Conservation (phyloP, 106 monocot species). For the Platanthera zijinensis region DNA sequence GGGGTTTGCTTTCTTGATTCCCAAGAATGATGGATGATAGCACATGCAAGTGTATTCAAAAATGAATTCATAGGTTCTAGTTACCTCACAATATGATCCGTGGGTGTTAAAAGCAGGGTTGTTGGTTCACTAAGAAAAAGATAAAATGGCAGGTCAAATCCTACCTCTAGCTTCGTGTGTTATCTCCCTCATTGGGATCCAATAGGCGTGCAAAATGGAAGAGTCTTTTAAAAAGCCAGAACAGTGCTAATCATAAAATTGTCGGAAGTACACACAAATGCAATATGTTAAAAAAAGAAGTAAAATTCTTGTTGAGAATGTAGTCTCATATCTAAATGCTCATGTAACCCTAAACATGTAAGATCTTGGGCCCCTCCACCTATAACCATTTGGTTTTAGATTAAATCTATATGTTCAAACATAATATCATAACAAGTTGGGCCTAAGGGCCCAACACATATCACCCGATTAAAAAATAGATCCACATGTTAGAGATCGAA, state of each 20-base stretch:
- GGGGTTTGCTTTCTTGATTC: not conserved
- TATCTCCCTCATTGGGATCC: not conserved
- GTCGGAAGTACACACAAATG: not conserved
- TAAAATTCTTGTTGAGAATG: not conserved
- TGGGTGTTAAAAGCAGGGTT: not conserved
- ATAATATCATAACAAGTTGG: too few species aligned
- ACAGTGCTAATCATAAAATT: not conserved
- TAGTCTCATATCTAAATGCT: too few species aligned
- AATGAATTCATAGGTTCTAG: not conserved
- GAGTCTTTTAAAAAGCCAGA: not conserved
- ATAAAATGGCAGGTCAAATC: not conserved
- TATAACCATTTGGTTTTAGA: too few species aligned
- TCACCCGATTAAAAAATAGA: too few species aligned
- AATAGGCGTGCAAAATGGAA: not conserved
- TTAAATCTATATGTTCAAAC: too few species aligned
- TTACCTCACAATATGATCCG: not conserved
- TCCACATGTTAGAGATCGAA: too few species aligned
- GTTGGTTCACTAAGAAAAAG: not conserved
- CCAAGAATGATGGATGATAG: not conserved
- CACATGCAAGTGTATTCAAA: not conserved
- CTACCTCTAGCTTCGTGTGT: not conserved
- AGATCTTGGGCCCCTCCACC: too few species aligned
- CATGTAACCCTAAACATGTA: too few species aligned
- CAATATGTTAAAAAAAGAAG: not conserved
- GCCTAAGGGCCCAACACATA: too few species aligned